These are phyloP conservation scores for Neoarthrinium moseri DNA, from an alignment of 2,329 filamentous ascomycete species.

Conservation along the genomic window DNA sequence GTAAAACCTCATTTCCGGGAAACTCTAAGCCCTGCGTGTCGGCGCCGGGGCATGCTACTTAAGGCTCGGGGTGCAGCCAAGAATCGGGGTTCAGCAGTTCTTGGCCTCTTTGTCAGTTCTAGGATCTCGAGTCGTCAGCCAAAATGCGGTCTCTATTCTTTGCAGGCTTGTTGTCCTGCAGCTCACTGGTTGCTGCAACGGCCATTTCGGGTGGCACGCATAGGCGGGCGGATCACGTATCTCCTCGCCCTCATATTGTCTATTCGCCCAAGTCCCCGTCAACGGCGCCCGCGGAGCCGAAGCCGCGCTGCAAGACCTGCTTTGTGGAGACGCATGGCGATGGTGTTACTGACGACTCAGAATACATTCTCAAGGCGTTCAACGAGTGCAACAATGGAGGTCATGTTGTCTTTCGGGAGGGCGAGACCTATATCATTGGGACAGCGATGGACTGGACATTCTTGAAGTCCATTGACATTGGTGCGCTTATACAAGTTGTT, in stretches of 20 bases:
- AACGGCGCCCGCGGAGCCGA: background rate
- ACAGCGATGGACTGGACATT: conserved; percentile 63
- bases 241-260: conserved; percentile 6
- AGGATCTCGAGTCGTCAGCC: background rate
- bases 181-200: background rate
- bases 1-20: conserved; percentile 6
- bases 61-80: background rate
- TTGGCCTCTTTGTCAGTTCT: background rate
- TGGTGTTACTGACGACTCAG: conserved; percentile 7
- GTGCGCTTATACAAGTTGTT: background rate
- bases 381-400: conserved; percentile 51
- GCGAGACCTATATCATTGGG: conserved; percentile 57
- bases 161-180: background rate
- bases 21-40: background rate
- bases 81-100: background rate
- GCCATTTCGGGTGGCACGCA: background rate
- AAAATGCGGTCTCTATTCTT: background rate
- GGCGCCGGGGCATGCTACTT: background rate
- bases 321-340: conserved; percentile 9
- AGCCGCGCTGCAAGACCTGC: conserved; percentile 9
- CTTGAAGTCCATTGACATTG: conserved; percentile 57
- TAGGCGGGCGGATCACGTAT: conserved; percentile 6
- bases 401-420: conserved; percentile 53
- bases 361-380: conserved; percentile 6
- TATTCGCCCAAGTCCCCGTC: conserved; percentile 7